These are phyloP conservation scores for Neopestalotiopsis clavispora DNA, from an alignment of 2,329 filamentous ascomycete species.

Conservation along the genomic window DNA sequence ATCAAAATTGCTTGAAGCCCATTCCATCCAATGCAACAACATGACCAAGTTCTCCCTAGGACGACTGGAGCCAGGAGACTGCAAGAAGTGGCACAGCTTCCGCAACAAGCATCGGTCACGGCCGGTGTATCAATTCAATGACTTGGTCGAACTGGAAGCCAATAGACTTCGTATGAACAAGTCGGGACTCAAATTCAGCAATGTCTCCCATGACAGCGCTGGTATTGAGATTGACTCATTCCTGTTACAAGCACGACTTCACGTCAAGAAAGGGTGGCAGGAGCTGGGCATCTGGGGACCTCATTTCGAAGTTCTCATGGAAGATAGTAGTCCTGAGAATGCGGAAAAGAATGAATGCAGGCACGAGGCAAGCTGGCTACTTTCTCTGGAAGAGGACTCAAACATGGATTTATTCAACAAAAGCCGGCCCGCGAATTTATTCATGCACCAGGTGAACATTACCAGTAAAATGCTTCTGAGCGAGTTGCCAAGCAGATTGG, in stretches of 20 bases:
- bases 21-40: background rate
- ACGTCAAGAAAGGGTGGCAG: background rate
- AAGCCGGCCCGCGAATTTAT: background rate
- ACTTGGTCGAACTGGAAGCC: background rate
- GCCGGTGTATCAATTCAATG: background rate
- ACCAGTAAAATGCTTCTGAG: background rate
- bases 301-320: background rate
- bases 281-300: constrained; percentile 2
- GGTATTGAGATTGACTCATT: background rate
- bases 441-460: background rate
- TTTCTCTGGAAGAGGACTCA: background rate
- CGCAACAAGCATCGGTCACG: background rate
- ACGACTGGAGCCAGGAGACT: background rate
- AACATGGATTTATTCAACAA: background rate
- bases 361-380: background rate
- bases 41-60: background rate
- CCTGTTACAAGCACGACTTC: background rate
- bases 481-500: background rate
- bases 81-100: background rate
- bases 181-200: too few species aligned
- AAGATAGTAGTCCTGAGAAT: background rate
- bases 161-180: background rate
- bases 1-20: too few species aligned
- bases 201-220: too few species aligned
- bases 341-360: too few species aligned